Evolutionary conservation across 106 monocot species (phyloP), one percentile per base, ranked within the genome.

Genomic region (Xerophyta viscosa): DNA sequence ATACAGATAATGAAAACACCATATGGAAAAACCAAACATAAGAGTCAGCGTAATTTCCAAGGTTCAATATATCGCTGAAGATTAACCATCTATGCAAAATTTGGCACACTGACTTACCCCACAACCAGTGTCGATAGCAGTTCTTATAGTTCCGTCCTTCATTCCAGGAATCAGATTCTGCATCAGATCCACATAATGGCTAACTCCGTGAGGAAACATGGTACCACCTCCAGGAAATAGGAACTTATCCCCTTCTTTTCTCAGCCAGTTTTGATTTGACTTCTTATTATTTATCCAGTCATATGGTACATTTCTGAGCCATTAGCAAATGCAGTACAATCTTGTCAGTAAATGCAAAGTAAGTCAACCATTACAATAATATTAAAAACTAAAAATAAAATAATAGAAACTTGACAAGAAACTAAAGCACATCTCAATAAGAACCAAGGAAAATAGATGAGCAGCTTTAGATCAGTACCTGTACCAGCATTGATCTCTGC

Each of bases 111-210:
- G n/a, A 66, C 73, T 80, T 29, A 90, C 91, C 78, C 91, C 91
- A 63, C 86, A 86, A 6, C 91, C 91, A 4, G 91, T 92, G 52
- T 92, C 91, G 30, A 92, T 82, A 15, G 91, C 91, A 52, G 91
- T 92, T 58, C 91, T 54, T 37, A 92, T 52, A 24, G 78, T 77
- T 19, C 91, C 91, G 66, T 92, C 82, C 48, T 78, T 81, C 79
- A 92, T 86, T 56, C 67, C 85, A 41, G 91, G 91, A 56, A 92
- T 73, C 27, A 92, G 62, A 31, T 65, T 48, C 55, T 76, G 65
- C 85, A 92, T 86, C 41, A 78, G 50, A 46, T 86, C 91, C 17
- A 86, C 84, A 70, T 92, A 92, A 19, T 65, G 57, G 46, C 74
- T 53, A 9, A 85, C 86, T 29, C 86, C 86, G 52, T 72, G 49